phyloP scores from a whole-genome alignment of 2,329 filamentous ascomycete species.

The Boeremia lycopersici region DNA sequence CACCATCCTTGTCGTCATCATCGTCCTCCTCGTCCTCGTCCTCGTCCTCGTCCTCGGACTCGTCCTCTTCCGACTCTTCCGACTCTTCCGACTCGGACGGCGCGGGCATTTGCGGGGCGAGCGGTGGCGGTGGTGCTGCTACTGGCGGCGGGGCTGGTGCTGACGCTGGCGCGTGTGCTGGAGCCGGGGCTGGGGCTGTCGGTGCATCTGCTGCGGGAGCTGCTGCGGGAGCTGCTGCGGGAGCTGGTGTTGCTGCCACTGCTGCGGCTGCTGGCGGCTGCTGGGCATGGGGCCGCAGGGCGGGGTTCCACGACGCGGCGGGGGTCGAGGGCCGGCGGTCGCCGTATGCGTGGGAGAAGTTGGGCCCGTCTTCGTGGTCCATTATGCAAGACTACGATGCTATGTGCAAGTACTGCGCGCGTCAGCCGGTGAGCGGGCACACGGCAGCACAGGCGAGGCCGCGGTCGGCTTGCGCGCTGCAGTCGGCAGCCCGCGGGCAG shows the following conservation, averaged over 20 bases:
- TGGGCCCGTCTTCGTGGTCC: slow-evolving; percentile 45
- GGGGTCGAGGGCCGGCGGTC: slow-evolving; percentile 27
- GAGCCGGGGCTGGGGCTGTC: slow-evolving; percentile 20
- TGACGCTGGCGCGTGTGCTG: slow-evolving; percentile 5
- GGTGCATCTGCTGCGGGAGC: neutral
- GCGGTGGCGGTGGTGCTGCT: neutral
- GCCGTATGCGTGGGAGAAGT: slow-evolving; percentile 50
- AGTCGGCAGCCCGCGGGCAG: neutral
- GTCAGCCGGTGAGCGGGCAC: slow-evolving; percentile 29
- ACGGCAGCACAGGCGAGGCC: neutral
- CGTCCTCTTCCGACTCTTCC: slow-evolving; percentile 5
- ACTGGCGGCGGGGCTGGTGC: too few relatives aligned
- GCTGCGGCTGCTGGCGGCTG: slow-evolving; percentile 1
- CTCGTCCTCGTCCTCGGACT: slow-evolving; percentile 10
- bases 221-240: neutral
- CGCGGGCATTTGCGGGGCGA: slow-evolving; percentile 11
- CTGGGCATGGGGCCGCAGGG: slow-evolving; percentile 50
- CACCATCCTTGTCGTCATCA: slow-evolving; percentile 10
- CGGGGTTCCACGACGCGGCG: slow-evolving; percentile 60
- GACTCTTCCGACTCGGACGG: slow-evolving; percentile 25
- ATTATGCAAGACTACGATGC: slow-evolving; percentile 38
- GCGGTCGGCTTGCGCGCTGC: neutral
- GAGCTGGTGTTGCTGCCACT: neutral
- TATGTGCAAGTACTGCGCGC: slow-evolving; percentile 43
- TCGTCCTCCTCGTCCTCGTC: slow-evolving; percentile 8